Evolutionary conservation across 805 yeast species (phyloP).

Genomic region (Lipomyces orientalis): DNA sequence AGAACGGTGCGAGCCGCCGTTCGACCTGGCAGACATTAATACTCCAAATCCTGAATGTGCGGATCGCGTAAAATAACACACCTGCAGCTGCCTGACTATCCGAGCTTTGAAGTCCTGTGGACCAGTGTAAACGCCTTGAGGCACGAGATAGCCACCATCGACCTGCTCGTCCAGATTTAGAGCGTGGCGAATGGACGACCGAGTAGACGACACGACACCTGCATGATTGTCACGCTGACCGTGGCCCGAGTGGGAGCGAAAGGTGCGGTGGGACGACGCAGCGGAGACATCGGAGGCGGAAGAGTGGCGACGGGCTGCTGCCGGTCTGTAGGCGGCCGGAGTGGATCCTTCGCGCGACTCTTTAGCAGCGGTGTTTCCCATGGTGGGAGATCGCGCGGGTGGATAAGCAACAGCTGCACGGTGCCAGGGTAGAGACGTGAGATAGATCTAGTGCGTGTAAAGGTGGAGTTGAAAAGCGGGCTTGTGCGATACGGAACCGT

Average conservation of each 20-base stretch:
- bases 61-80: conserved; percentile 19
- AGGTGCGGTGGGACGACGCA: not conserved
- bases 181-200: conserved; percentile 32
- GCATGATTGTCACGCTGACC: conserved; percentile 4
- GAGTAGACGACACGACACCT: conserved; percentile 12
- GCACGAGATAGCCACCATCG: conserved; percentile 94
- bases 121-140: conserved; percentile 82
- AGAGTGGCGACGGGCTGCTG: conserved; percentile 10
- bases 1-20: conserved; percentile 86
- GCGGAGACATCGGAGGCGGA: conserved; percentile 15
- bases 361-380: conserved; percentile 44
- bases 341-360: conserved; percentile 34
- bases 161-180: conserved; percentile 51
- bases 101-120: conserved; percentile 76
- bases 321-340: not conserved
- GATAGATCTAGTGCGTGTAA: conserved; percentile 8
- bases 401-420: not conserved
- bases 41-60: not conserved
- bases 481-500: too few relatives aligned
- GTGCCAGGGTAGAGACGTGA: not conserved
- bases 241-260: conserved; percentile 9
- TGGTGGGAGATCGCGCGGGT: conserved; percentile 18
- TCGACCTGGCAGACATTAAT: conserved; percentile 46
- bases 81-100: conserved; percentile 71
- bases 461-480: not conserved